Conservation (phyloP, 805 yeast genomes). For the Metschnikowia cubensis region DNA sequence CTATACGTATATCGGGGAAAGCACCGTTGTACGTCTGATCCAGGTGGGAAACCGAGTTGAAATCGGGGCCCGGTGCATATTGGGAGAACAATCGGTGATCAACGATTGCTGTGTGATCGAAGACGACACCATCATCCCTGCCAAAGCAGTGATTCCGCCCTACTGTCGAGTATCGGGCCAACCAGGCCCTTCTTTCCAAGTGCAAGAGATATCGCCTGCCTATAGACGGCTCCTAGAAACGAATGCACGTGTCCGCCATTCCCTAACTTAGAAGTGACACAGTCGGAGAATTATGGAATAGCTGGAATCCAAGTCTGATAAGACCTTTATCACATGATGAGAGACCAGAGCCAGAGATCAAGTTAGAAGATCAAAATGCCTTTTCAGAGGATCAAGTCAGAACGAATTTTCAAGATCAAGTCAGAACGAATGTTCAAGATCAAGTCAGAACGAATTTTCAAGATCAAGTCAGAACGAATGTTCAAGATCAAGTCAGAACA, state of each 20-base stretch:
- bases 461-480: too few species aligned
- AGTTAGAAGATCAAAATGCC: too few species aligned
- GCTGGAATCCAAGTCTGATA: too few species aligned
- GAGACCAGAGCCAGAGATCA: too few species aligned
- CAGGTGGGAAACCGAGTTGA: slow-evolving; percentile 48
- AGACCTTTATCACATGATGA: too few species aligned
- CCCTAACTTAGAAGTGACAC: slow-evolving; percentile 5
- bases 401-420: too few species aligned
- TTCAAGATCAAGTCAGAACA: too few species aligned
- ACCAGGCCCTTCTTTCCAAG: slow-evolving; percentile 31
- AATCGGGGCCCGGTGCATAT: slow-evolving; percentile 39
- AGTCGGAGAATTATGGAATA: too few species aligned
- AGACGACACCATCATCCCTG: slow-evolving; percentile 39
- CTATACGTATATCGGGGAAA: slow-evolving; percentile 39
- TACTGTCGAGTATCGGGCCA: slow-evolving; percentile 43
- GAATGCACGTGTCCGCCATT: slow-evolving; percentile 26
- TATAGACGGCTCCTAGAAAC: slow-evolving; percentile 35
- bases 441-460: too few species aligned
- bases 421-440: too few species aligned
- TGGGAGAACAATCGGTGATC: slow-evolving; percentile 37
- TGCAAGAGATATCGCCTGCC: slow-evolving; percentile 26
- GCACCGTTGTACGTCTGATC: slow-evolving; percentile 30
- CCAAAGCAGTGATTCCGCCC: slow-evolving; percentile 47
- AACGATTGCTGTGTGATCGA: slow-evolving; percentile 52
- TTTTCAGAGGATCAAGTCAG: too few species aligned